Conservation (phyloP, 1,284 basidiomycete genomes). For the Ceratobasidium sp. region DNA sequence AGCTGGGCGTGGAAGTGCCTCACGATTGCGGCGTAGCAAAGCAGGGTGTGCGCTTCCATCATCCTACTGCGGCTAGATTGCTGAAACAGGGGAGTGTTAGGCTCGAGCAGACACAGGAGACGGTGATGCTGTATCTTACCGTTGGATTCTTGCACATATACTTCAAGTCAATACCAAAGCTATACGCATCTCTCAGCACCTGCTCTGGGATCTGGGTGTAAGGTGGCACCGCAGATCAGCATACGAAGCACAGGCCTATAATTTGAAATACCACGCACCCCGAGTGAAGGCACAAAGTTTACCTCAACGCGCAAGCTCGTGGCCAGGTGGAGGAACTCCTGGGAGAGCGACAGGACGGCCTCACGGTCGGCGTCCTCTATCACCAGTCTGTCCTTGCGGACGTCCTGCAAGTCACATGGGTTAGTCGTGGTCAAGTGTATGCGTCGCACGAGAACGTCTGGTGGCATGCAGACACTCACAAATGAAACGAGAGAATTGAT, state of each 20-base stretch:
- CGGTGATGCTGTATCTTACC: not conserved
- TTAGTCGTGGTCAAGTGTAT: constrained; percentile 8
- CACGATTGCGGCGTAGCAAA: constrained; percentile 39
- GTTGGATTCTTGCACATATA: constrained; percentile 38
- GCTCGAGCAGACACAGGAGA: not conserved
- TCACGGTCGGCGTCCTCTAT: constrained; percentile 34
- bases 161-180: constrained; percentile 41
- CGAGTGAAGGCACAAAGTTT: constrained; percentile 32
- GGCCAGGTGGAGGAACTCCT: constrained; percentile 34
- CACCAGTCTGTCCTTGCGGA: constrained; percentile 28
- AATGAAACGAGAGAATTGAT: constrained; percentile 43
- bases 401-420: constrained; percentile 11
- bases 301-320: constrained; percentile 22
- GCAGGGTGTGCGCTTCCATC: constrained; percentile 40
- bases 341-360: constrained; percentile 27
- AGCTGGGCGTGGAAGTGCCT: constrained; percentile 36
- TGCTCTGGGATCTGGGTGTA: constrained; percentile 36
- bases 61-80: constrained; percentile 29
- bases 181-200: constrained; percentile 35
- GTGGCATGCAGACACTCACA: constrained; percentile 33
- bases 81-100: constrained; percentile 32
- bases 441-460: not conserved
- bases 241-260: constrained; percentile 20
- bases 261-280: constrained; percentile 31
- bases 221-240: constrained; percentile 27